A percentile compares a stretch with the other conserved stretches of the same genome.
Conservation (phyloP, 179 eudicot species). For the Actinidia arguta region DNA sequence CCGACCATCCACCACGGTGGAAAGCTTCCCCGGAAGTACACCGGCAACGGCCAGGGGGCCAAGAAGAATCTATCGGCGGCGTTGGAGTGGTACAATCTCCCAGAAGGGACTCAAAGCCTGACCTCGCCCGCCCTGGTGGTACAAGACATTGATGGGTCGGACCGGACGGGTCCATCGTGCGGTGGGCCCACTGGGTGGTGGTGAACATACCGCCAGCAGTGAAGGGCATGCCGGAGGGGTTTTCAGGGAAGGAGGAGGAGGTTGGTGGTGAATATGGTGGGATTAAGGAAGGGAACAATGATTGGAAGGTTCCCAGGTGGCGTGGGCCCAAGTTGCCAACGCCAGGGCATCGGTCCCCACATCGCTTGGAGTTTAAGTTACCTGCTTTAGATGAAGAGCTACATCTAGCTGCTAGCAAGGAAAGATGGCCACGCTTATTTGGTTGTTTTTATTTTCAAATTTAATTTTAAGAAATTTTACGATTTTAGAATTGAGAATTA, state of each 20-base stretch:
- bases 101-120: constrained; percentile 54
- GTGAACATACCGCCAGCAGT: constrained; percentile 60
- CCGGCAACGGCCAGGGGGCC: constrained; percentile 70
- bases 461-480: too few relatives aligned
- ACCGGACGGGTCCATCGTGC: constrained; percentile 54
- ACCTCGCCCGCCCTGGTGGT: constrained; percentile 77
- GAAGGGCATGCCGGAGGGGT: constrained; percentile 78
- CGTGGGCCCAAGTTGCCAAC: constrained; percentile 51
- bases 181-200: constrained; percentile 77
- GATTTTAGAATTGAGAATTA: too few relatives aligned
- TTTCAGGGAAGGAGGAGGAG: constrained; percentile 58
- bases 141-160: constrained; percentile 71
- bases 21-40: constrained; percentile 57
- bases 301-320: constrained; percentile 77
- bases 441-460: not conserved
- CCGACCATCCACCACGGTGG: constrained; percentile 55
- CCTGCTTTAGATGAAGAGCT: constrained; percentile 71
- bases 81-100: constrained; percentile 78
- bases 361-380: constrained; percentile 73
- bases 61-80: constrained; percentile 60
- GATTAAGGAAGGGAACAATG: constrained; percentile 66
- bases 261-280: constrained; percentile 44
- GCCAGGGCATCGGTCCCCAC: constrained; percentile 59
- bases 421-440: not conserved
- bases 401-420: constrained; percentile 67